Evolutionary conservation across 83 land plant species (phyloP).

Genomic region (Picea mariana): DNA sequence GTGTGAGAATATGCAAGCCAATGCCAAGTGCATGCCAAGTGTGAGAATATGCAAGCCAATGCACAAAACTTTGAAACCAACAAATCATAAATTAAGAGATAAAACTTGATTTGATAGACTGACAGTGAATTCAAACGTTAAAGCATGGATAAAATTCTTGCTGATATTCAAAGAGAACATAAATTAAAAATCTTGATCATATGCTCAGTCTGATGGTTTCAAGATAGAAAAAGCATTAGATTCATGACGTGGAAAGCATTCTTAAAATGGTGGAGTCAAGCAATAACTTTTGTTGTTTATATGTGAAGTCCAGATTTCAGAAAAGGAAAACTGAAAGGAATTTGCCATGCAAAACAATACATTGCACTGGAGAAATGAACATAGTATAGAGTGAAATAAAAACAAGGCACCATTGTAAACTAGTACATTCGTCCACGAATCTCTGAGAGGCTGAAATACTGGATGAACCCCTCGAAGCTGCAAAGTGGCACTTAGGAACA

Average conservation of each 20-base stretch:
- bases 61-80: no score
- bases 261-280: background rate
- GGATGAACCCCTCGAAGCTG: slow-evolving; percentile 78
- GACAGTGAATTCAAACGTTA: no score
- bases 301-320: background rate
- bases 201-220: background rate
- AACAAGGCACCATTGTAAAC: slow-evolving; percentile 73
- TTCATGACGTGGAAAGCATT: background rate
- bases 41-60: background rate
- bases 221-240: background rate
- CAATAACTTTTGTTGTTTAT: background rate
- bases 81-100: no score
- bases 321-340: background rate
- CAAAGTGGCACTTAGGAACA: slow-evolving; percentile 74
- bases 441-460: slow-evolving; percentile 71
- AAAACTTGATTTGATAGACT: no score
- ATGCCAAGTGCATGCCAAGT: background rate
- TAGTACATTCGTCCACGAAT: slow-evolving; percentile 60
- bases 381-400: slow-evolving; percentile 2
- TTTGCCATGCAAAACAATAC: background rate
- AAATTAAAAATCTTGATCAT: background rate
- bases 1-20: background rate
- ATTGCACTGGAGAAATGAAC: background rate
- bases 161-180: no score
- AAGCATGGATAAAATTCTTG: no score